Evolutionary conservation across 306 rosid species (phyloP), one percentile per base, ranked within the genome.

Genomic region (Luffa aegyptiaca): DNA sequence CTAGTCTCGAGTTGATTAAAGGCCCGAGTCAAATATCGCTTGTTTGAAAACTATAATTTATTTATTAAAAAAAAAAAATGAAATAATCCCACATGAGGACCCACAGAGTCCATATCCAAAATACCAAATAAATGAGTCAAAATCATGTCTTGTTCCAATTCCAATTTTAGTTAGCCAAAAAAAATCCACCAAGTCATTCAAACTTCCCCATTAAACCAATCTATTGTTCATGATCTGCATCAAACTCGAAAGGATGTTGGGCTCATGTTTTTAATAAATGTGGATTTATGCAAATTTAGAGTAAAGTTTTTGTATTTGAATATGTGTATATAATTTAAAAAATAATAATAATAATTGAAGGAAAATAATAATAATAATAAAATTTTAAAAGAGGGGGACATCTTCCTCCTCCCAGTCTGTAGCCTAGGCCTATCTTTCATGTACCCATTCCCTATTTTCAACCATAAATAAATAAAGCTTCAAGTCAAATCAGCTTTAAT

Each of bases 401-500:
- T 63, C 3, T 63, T 4, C n/a, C 69, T 63, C 0, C 52, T 69
- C 17, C 18, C 42, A 20, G 16, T 12, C 69, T 63, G 36, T 44
- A 70, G 56, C 37, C 42, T 45, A 72, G 39, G 42, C 77, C 58
- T 48, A 72, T 46, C 58, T 72, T 46, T 46, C 42, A 72, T 10
- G 77, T 71, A 76, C 44, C 37, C 81, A 72, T 76, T 49, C 84
- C n/a, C 48, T 64, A 61, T 81, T 64, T 75, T 81, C 84, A 39
- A 39, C 80, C 84, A 75, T 75, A 20, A 61, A 75, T 46, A 58
- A 36, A 65, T 12, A 75, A 65, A 52, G 76, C 76, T 70, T 70
- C 56, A 70, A 70, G 76, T 70, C 76, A 70, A 70, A 45, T 70
- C 76, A 70, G 56, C 76, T 70, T 70, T 70, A 42, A 70, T 45